Evolutionary conservation across 192 early-diverging fungal genomes (phyloP).

Genomic region (Coemansia sp.): DNA sequence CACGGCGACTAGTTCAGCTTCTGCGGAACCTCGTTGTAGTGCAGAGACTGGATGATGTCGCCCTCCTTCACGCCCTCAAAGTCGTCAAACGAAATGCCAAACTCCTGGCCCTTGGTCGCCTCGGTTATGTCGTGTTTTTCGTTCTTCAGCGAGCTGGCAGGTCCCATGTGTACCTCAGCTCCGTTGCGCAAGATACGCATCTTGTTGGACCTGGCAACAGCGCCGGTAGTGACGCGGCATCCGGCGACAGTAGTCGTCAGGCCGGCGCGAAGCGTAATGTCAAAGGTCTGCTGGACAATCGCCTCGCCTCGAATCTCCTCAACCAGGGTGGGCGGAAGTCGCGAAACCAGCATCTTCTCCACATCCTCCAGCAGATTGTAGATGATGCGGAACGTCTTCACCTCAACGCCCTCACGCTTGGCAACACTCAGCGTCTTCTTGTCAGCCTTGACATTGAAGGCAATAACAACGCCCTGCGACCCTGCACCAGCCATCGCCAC

Average conservation of each 20-base stretch:
- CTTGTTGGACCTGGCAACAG: constrained; percentile 60
- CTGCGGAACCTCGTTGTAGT: constrained; percentile 59
- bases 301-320: constrained; percentile 89
- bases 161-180: constrained; percentile 73
- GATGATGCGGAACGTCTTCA: constrained; percentile 81
- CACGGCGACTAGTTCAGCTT: constrained; percentile 41
- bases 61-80: constrained; percentile 79
- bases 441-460: constrained; percentile 88
- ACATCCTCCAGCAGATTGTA: constrained; percentile 93
- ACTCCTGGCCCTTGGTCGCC: constrained; percentile 92
- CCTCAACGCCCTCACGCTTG: constrained; percentile 60
- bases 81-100: constrained; percentile 87
- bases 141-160: constrained; percentile 67
- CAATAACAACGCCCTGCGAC: constrained; percentile 64
- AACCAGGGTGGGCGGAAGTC: constrained; percentile 76
- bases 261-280: constrained; percentile 77
- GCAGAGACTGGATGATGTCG: constrained; percentile 78
- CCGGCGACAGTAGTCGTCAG: constrained; percentile 76
- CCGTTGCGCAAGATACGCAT: constrained; percentile 70
- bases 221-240: constrained; percentile 79
- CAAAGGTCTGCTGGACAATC: constrained; percentile 79
- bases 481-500: constrained; percentile 68
- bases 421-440: constrained; percentile 70
- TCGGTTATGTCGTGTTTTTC: constrained; percentile 90
- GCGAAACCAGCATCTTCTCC: constrained; percentile 70